Evolutionary conservation across 1,284 basidiomycete genomes (phyloP).

Genomic region (Boletus holoroseus): DNA sequence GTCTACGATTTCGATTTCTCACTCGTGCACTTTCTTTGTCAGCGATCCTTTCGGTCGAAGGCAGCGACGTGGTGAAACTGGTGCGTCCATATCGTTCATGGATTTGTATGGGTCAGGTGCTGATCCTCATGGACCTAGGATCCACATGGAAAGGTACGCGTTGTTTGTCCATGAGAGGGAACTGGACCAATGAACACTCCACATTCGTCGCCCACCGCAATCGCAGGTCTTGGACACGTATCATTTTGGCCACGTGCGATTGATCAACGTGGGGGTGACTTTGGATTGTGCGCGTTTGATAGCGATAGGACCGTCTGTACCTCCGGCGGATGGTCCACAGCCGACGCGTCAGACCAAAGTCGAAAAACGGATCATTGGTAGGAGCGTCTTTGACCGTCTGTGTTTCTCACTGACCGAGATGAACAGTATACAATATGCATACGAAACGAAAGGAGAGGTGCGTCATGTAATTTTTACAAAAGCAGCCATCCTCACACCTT

Average conservation of each 20-base stretch:
- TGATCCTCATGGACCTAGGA: slow-evolving; percentile 38
- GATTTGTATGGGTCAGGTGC: background rate
- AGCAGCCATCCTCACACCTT: background rate
- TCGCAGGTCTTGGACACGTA: slow-evolving; percentile 49
- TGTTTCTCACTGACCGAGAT: slow-evolving; percentile 2
- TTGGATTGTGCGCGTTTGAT: slow-evolving; percentile 59
- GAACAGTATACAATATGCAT: slow-evolving; percentile 64
- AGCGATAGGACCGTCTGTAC: slow-evolving; percentile 61
- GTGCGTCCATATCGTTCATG: slow-evolving; percentile 27
- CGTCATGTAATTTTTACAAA: slow-evolving; percentile 10
- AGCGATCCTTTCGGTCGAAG: slow-evolving; percentile 45
- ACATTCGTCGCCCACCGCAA: background rate
- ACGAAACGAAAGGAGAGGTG: slow-evolving; percentile 65
- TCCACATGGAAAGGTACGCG: slow-evolving; percentile 42
- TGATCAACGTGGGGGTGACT: slow-evolving; percentile 73
- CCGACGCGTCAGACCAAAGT: slow-evolving; percentile 62
- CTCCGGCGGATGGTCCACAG: slow-evolving; percentile 54
- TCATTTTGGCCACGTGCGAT: slow-evolving; percentile 58
- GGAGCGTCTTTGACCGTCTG: slow-evolving; percentile 14
- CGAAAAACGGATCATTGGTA: slow-evolving; percentile 73
- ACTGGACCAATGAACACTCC: too few relatives aligned
- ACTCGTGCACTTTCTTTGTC: background rate
- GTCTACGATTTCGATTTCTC: slow-evolving; percentile 21
- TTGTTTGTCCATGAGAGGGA: background rate
- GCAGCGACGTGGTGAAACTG: slow-evolving; percentile 46